Evolutionary conservation across 305 asterid species (phyloP), one percentile per base, ranked within the genome.

Genomic region (Ruellia speciosa): DNA sequence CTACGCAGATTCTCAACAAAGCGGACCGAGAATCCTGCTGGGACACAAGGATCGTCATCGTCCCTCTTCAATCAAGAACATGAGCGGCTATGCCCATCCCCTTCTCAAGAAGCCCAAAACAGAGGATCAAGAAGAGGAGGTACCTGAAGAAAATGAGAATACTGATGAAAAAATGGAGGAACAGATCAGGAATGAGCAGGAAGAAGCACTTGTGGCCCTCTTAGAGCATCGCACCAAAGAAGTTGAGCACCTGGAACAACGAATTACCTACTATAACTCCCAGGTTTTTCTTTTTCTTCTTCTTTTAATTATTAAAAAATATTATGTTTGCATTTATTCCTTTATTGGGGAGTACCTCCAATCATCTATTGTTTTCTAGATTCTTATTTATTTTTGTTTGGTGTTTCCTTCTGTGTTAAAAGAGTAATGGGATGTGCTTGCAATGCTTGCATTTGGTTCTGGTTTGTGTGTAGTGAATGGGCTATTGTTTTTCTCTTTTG

Each of bases 201-300:
- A 87, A 67, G 85, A 78, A 75, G 95, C 90, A 14, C 61, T 85
- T 12, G 71, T 81, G n/a, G 88, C 81, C 31, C 88, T 87, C 14
- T 24, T 78, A 10, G 89, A 81, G 54, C 89, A 85, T 58, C 95
- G 94, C 10, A 50, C 74, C 20, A 83, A 78, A 64, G 90, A 85
- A 76, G 96, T 85, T 48, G 75, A 75, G 34, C 83, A 79, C 60
- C 72, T 85, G 18, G 81, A 80, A 64, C 72, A 63, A 35, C 94
- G 88, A 19, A 54, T 87, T 55, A 52, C 72, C 34, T 85, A 80
- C 74, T 84, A 87, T 48, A 75, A 68, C 31, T 51, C 80, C 8
- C 81, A 83, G 95, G 95, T 82, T 56, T 15, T n/a, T 0, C 24
- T 82, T 56, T 15, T n/a, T 0, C 24, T 24, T 33, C 5, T 19